A percentile compares a stretch with the other conserved stretches of the same genome.
These are phyloP conservation scores for Cyathus striatus DNA, from an alignment of 768 basidiomycete genomes.

Conservation along the genomic window DNA sequence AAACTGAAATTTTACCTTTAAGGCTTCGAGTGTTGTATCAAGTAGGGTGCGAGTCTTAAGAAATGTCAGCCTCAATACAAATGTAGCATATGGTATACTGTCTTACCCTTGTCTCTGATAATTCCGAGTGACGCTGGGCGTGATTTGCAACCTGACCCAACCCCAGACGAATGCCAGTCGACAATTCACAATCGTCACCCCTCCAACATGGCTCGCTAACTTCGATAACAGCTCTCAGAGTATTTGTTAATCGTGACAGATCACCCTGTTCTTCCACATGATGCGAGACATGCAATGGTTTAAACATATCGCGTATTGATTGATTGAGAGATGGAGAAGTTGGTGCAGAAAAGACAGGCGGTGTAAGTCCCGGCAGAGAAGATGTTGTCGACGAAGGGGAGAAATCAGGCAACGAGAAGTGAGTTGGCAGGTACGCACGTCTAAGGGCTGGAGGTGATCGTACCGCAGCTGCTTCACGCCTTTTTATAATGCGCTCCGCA, in stretches of 20 bases:
- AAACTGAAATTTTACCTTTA: slow-evolving; percentile 54
- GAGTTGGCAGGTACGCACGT: slow-evolving; percentile 64
- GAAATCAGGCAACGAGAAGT: slow-evolving; percentile 56
- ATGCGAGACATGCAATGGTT: slow-evolving; percentile 7
- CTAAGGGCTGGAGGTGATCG: slow-evolving; percentile 60
- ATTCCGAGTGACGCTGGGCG: slow-evolving; percentile 66
- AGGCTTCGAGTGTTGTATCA: slow-evolving; percentile 65
- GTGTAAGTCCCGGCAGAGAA: slow-evolving; percentile 24
- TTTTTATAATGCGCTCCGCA: slow-evolving; percentile 82
- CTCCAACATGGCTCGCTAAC: slow-evolving; percentile 81
- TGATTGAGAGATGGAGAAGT: slow-evolving; percentile 11
- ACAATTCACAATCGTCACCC: slow-evolving; percentile 77
- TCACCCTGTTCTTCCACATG: slow-evolving; percentile 60
- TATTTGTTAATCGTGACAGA: slow-evolving; percentile 77
- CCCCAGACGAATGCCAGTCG: slow-evolving; percentile 71
- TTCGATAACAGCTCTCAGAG: slow-evolving; percentile 71
- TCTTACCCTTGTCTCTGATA: slow-evolving; percentile 66
- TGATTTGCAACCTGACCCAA: slow-evolving; percentile 63
- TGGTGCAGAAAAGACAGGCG: slow-evolving; percentile 25
- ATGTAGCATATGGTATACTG: slow-evolving; percentile 15
- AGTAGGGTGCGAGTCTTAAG: slow-evolving; percentile 56
- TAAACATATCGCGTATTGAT: slow-evolving; percentile 22
- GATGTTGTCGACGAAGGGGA: slow-evolving; percentile 30
- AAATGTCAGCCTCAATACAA: neutral
- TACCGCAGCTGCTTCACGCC: slow-evolving; percentile 91